A percentile compares a stretch with the other conserved stretches of the same genome.
These are phyloP conservation scores for Neofusicoccum sp. DNA, from an alignment of 2,329 filamentous ascomycete genomes.

Conservation along the genomic window DNA sequence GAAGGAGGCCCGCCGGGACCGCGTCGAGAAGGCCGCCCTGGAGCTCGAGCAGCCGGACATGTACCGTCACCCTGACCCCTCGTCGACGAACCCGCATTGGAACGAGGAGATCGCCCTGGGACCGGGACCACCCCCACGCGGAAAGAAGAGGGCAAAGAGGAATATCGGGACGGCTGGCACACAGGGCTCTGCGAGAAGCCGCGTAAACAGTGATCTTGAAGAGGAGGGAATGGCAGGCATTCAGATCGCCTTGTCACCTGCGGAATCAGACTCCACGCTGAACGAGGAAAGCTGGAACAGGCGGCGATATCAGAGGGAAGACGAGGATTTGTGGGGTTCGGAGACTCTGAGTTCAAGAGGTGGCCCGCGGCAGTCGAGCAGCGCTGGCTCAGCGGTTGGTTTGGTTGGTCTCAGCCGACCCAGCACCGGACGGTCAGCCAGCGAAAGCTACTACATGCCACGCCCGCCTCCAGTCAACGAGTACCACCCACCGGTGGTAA, in stretches of 20 bases:
- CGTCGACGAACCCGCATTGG: constrained; percentile 87
- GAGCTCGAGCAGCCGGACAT: constrained; percentile 68
- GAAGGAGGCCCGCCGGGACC: constrained; percentile 66
- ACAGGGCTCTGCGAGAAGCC: constrained; percentile 48
- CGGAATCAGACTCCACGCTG: constrained; percentile 32
- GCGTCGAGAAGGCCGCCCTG: constrained; percentile 62
- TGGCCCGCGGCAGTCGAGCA: constrained; percentile 44
- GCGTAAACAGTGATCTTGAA: constrained; percentile 36
- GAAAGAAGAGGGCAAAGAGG: constrained; percentile 58
- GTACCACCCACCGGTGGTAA: constrained; percentile 80
- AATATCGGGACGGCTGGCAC: constrained; percentile 59
- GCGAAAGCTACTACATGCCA: constrained; percentile 36
- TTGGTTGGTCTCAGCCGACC: constrained; percentile 31
- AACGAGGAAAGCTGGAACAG: constrained; percentile 65
- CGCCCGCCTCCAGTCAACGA: constrained; percentile 76
- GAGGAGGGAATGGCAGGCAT: constrained; percentile 19
- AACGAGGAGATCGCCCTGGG: constrained; percentile 80
- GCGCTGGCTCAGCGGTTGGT: constrained; percentile 31
- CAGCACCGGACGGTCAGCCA: constrained; percentile 26
- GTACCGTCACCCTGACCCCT: constrained; percentile 78
- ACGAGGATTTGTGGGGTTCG: constrained; percentile 81
- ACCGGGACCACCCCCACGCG: constrained; percentile 66
- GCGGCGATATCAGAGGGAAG: constrained; percentile 78
- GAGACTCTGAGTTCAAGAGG: constrained; percentile 42
- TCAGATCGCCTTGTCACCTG: constrained; percentile 20